These are phyloP conservation scores for Verticillium klebahnii DNA, from an alignment of 2,329 filamentous ascomycete species.

Conservation along the genomic window DNA sequence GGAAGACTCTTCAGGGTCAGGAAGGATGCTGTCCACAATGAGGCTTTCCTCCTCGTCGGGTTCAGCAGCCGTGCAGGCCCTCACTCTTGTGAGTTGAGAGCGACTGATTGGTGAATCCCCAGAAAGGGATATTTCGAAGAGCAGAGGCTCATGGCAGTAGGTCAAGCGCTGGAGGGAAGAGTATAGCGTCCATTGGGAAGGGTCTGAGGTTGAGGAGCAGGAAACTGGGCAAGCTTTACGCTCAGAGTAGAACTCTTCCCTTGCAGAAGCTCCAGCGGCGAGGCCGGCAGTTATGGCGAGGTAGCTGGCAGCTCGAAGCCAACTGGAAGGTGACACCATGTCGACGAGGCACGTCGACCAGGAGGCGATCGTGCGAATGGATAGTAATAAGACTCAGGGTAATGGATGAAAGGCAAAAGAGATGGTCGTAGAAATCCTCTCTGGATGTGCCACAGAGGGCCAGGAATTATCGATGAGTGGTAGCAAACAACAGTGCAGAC, in stretches of 20 bases:
- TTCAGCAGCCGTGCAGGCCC: background rate
- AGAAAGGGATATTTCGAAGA: background rate
- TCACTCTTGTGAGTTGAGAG: background rate
- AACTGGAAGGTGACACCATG: background rate
- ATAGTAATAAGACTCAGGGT: too few relatives aligned
- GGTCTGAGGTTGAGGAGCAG: background rate
- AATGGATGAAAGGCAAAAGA: too few relatives aligned
- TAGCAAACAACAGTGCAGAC: too few relatives aligned
- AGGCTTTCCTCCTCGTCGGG: background rate
- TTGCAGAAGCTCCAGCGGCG: background rate
- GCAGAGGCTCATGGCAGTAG: background rate
- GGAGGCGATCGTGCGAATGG: too few relatives aligned
- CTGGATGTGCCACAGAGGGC: too few relatives aligned
- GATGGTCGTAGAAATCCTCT: too few relatives aligned
- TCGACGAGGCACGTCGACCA: background rate
- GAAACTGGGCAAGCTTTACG: background rate
- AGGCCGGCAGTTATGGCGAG: background rate
- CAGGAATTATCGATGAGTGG: too few relatives aligned
- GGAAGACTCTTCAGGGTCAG: background rate
- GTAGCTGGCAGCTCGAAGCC: background rate
- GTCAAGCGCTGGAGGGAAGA: background rate
- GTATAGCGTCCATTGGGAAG: background rate
- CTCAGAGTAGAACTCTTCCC: background rate
- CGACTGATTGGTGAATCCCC: background rate
- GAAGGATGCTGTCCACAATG: background rate